Conservation (phyloP, 305 asterid species). For the Lippia alba region DNA sequence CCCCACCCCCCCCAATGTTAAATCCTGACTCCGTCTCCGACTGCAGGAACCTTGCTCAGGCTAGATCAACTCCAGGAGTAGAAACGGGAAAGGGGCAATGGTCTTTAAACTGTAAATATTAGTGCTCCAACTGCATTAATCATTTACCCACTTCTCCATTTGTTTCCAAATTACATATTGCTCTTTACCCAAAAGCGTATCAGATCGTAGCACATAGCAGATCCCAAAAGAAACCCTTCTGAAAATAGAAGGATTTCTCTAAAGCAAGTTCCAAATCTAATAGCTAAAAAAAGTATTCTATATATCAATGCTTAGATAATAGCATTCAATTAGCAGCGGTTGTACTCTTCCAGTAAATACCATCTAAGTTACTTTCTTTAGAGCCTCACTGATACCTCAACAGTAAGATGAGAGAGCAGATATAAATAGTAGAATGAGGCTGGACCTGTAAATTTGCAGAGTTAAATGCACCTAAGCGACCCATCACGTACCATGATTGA, state of each 20-base stretch:
- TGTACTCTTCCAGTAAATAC: neutral
- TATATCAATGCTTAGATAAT: neutral
- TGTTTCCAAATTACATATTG: neutral
- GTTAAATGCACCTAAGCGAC: slow-evolving; percentile 92
- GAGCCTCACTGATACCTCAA: neutral
- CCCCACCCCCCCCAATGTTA: too few species aligned
- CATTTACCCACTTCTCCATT: neutral
- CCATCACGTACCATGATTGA: slow-evolving; percentile 97
- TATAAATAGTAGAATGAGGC: neutral
- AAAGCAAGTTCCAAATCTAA: neutral
- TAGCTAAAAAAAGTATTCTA: neutral
- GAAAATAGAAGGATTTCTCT: neutral
- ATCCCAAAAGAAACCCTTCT: neutral
- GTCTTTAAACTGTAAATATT: neutral
- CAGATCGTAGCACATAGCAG: neutral
- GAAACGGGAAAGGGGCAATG: too few species aligned
- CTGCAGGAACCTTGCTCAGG: too few species aligned
- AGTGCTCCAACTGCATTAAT: neutral
- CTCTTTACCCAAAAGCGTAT: neutral
- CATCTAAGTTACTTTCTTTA: neutral
- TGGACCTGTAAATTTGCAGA: slow-evolving; percentile 85
- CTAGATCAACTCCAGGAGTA: too few species aligned
- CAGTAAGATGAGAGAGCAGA: neutral
- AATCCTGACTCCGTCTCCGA: too few species aligned
- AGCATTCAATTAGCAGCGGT: neutral